Evolutionary conservation across 2,329 filamentous ascomycete genomes (phyloP).

Genomic region (Bretziella fagacearum): DNA sequence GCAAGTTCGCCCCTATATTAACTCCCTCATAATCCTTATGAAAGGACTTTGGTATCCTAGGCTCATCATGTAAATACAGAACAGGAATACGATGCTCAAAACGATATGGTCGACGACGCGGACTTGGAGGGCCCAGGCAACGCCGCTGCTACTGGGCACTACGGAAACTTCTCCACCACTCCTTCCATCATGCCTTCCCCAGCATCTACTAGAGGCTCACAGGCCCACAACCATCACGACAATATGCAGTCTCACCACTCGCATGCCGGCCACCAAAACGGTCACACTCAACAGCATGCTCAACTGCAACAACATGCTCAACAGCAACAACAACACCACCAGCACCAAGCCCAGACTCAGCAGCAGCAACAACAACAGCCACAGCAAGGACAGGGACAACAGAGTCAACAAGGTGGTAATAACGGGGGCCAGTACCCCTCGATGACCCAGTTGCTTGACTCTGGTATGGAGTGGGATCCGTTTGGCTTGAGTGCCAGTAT

Average conservation of each 20-base stretch:
- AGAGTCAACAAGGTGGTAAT: conserved; percentile 15
- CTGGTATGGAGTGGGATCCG: conserved; percentile 79
- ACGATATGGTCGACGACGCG: conserved; percentile 72
- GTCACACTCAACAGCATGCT: conserved; percentile 22
- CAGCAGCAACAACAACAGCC: conserved; percentile 17
- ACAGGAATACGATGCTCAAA: conserved; percentile 88
- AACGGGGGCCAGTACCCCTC: conserved; percentile 35
- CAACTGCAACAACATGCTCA: conserved; percentile 7
- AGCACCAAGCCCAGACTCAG: conserved; percentile 18
- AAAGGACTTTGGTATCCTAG: conserved; percentile 49
- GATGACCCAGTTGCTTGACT: conserved; percentile 50
- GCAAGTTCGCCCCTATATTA: conserved; percentile 55
- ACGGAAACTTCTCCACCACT: conserved; percentile 27
- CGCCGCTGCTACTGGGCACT: conserved; percentile 41
- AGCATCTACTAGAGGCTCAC: conserved; percentile 27
- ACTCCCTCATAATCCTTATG: conserved; percentile 26
- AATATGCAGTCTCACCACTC: conserved; percentile 18
- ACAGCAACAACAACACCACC: conserved; percentile 19
- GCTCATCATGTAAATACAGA: conserved; percentile 58
- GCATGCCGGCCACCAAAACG: conserved; percentile 23
- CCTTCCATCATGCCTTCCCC: conserved; percentile 27
- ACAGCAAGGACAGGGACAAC: conserved; percentile 20
- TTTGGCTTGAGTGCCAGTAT: conserved; percentile 88
- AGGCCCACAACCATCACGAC: conserved; percentile 1
- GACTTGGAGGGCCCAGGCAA: conserved; percentile 37